Base-by-base conservation (phyloP, 768 basidiomycete species). In the Grammothele lineata region DNA sequence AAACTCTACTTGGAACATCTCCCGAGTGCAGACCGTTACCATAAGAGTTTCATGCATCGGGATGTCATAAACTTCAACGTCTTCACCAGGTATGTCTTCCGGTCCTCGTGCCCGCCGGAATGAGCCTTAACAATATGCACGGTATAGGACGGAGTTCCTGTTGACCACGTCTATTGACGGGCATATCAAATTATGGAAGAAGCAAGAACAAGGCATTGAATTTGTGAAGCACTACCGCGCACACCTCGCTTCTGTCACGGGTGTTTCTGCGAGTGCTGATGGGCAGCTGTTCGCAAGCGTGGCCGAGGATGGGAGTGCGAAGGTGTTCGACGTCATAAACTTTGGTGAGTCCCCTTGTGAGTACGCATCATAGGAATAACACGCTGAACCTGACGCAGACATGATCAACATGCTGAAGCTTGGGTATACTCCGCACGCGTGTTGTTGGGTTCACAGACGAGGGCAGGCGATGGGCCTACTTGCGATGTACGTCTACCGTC, bases 401-500 rank as follows among this genome's bases (percentile, higher is more conserved):
- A 97, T 98, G 95, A 98, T 98, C 60, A 98, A 96, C 65, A 96
- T 97, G 66, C 79, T 99, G 51, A 90, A 92, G 62, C 74, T 99
- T 40, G 86, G 80, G 2, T 98, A 81, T 62, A 77, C 73, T 17
- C 96, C 96, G 9, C 84, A 85, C 53, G 75, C 91, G 10, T 95
- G 92, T 60, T 94, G 92, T 62, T 99, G 95, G 95, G 87, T 98
- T 5, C 96, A 99, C 65, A 75, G 73, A 49, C 79, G 87, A 18
- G 92, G 92, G 38, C 84, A 94, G 57, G 92, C 88, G 0, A 87
- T 91, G 61, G 84, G 85, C 15, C 63, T 99, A 11, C 72, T 99
- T 11, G 96, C 96, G 37, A 76, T 99, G 86, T 93, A 64, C 53
- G 83, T 62, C 10, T 5, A 9, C 30, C 45, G 19, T 22, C 18